Conservation (phyloP, 1,284 basidiomycete genomes). For the Phylloporus sp. region DNA sequence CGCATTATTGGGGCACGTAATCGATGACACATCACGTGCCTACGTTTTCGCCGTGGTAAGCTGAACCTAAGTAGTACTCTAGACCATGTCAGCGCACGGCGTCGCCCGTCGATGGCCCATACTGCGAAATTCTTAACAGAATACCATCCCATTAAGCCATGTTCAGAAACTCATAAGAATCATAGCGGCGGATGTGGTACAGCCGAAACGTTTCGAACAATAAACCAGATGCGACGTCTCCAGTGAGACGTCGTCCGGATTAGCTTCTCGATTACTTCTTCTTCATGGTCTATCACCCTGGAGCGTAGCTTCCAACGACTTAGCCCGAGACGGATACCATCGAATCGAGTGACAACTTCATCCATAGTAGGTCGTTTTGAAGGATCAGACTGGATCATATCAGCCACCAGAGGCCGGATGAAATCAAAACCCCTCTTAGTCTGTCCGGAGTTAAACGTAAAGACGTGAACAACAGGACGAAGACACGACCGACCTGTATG, state of each 20-base stretch:
- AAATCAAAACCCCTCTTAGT: conserved; percentile 35
- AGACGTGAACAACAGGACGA: neutral
- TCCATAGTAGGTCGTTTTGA: conserved; percentile 39
- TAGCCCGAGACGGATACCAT: conserved; percentile 26
- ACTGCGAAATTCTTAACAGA: too few relatives aligned
- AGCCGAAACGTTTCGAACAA: conserved; percentile 6
- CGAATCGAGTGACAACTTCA: conserved; percentile 37
- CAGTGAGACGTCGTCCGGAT: conserved; percentile 16
- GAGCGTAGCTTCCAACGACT: conserved; percentile 33
- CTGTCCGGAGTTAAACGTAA: neutral
- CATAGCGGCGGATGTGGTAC: conserved; percentile 6
- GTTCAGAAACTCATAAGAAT: too few relatives aligned
- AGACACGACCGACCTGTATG: conserved; percentile 15
- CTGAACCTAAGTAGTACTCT: too few relatives aligned
- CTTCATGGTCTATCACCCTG: conserved; percentile 10
- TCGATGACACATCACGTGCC: too few relatives aligned
- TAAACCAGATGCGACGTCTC: conserved; percentile 21
- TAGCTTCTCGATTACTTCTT: conserved; percentile 6
- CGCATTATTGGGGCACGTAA: too few relatives aligned
- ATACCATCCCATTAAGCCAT: too few relatives aligned
- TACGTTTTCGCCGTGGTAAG: too few relatives aligned
- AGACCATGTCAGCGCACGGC: too few relatives aligned
- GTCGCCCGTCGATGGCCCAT: too few relatives aligned
- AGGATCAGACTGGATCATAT: conserved; percentile 40
- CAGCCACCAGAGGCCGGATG: conserved; percentile 32